phyloP scores from a whole-genome alignment of 768 basidiomycete species.

The Tylopilus vinaceipallidus region DNA sequence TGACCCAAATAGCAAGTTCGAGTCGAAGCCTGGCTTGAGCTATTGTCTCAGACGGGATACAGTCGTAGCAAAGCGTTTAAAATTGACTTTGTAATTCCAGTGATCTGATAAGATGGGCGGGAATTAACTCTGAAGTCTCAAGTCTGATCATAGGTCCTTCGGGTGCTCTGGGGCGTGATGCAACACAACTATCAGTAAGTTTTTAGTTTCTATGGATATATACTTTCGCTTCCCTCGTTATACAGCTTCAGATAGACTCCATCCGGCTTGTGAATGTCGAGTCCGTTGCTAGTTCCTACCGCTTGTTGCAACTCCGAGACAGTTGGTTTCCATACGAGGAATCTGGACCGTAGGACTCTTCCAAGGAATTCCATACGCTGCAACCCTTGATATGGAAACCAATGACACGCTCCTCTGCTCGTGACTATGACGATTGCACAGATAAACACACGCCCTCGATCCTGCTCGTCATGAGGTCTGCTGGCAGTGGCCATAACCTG shows the following conservation, averaged over 20 bases:
- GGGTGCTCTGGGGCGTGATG: neutral
- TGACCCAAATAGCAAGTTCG: neutral
- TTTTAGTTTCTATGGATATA: neutral
- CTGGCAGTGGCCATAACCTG: conserved; percentile 1
- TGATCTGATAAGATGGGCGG: neutral
- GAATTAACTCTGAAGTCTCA: neutral
- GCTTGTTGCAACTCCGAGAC: neutral
- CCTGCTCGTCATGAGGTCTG: neutral
- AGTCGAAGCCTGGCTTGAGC: neutral
- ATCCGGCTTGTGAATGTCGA: neutral
- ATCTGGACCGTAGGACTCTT: neutral
- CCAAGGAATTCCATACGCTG: neutral
- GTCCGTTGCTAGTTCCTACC: neutral
- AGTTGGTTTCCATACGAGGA: neutral
- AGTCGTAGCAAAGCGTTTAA: neutral
- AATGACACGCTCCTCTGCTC: neutral
- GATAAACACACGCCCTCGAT: neutral
- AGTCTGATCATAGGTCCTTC: neutral
- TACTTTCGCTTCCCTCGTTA: too few relatives aligned
- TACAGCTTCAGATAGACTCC: neutral
- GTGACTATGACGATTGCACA: neutral
- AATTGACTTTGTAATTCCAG: neutral
- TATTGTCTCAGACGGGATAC: neutral
- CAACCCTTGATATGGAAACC: neutral
- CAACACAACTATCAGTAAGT: neutral